Base-by-base conservation (phyloP, 2,329 filamentous ascomycete species). In the Apiospora hydei region DNA sequence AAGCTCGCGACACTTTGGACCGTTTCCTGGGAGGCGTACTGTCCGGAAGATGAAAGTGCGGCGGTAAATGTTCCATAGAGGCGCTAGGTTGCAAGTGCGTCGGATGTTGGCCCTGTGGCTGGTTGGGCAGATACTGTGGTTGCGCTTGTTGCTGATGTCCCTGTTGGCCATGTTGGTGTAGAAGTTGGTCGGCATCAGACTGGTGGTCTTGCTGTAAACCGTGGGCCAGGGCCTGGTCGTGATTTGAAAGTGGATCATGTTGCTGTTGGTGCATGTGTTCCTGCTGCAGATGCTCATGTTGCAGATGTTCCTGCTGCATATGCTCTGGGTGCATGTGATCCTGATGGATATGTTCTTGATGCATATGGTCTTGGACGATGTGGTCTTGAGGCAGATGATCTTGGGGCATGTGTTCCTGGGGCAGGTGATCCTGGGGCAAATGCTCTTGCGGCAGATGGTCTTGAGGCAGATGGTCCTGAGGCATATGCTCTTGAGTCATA, bases 1-100 rank as follows among this genome's bases (percentile, higher is more conserved):
- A 98, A 1, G 94, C 95, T 49, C 94, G 89, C 14, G 94, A 97
- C 7, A 96, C 94, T 81, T 97, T 97, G 7, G 92, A 93, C 72
- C 94, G 88, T 81, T 96, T 96, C 74, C 92, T 86, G 0, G 92
- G 92, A 18, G 91, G 89, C 14, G 90, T 90, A 72, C 86, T 87
- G 74, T 92, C 57, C 30, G 57, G 57, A 21, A 64, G 57, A 64
- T 69, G 81, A 76, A 70, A 82, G 70, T 81, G 80, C 51, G 80
- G 76, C 21, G 80, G 78, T 21, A 82, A 74, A 69, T 81, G 78
- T 38, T 71, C 69, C n/a, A 76, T 71, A 3, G 77, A 75, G 10
- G 75, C 73, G 51, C 75, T 73, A 14, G 77, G 73, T 41, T 76
- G 78, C 70, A 79, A 80, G 77, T 71, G 82, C 75, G 72, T 84